These are phyloP conservation scores for Wickerhamiella spandovensis DNA, from an alignment of 805 yeast species.

Conservation along the genomic window DNA sequence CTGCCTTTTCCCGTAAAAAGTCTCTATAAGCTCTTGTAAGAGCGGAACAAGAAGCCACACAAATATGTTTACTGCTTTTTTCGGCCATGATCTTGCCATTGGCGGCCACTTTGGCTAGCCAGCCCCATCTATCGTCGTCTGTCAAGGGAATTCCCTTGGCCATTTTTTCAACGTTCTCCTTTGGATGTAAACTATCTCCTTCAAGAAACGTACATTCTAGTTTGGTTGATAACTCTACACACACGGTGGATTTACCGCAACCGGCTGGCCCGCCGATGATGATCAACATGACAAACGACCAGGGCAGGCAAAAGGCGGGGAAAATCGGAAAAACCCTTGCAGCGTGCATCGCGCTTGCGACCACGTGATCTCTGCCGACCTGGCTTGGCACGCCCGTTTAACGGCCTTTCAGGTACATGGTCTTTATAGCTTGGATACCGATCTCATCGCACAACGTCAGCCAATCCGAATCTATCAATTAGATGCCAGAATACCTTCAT, in stretches of 20 bases:
- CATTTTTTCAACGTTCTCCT: constrained; percentile 70
- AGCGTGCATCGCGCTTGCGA: not conserved
- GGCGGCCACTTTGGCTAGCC: constrained; percentile 48
- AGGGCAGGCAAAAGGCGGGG: constrained; percentile 1
- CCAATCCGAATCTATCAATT: not conserved
- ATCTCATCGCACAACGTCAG: not conserved
- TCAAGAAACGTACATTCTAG: constrained; percentile 53
- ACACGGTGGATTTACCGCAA: constrained; percentile 82
- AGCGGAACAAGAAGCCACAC: constrained; percentile 74
- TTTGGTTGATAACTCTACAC: constrained; percentile 33
- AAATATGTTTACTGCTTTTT: constrained; percentile 17
- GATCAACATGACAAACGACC: constrained; percentile 10
- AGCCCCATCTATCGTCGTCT: constrained; percentile 87
- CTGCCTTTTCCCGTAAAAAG: constrained; percentile 30
- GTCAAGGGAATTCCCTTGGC: constrained; percentile 61
- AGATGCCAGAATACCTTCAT: not conserved
- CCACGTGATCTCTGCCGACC: not conserved
- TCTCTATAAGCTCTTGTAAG: constrained; percentile 65
- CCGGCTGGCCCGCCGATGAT: constrained; percentile 93
- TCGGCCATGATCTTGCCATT: constrained; percentile 26
- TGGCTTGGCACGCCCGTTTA: not conserved
- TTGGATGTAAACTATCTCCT: constrained; percentile 75
- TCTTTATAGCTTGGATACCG: not conserved
- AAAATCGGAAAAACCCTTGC: not conserved
- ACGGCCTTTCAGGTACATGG: not conserved